Evolutionary conservation across 331 rosid species (phyloP), one percentile per base, ranked within the genome.

Genomic region (Prunus yedoensis): DNA sequence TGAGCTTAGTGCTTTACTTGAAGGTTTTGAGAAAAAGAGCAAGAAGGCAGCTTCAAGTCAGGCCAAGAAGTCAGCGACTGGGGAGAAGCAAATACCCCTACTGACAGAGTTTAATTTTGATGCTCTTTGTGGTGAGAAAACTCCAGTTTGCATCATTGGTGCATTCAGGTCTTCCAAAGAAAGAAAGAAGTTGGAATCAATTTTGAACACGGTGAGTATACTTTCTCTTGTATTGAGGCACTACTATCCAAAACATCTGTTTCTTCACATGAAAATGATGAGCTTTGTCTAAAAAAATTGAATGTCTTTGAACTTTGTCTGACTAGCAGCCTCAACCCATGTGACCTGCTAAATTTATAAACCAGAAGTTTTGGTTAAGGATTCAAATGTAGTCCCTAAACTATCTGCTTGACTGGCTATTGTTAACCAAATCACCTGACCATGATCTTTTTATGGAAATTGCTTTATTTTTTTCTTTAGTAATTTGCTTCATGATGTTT

Each of bases 91-190:
- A 66, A 76, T 91, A 80, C 91, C 83, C 32, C 69, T 88, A 60
- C 83, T 94, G 84, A 82, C 89, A 17, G 58, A 32, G n/a, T 80
- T 81, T 53, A 91, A 90, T 85, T 88, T 87, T 50, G 87, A 91
- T 61, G 75, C 18, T 68, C 73, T 91, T 1, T 94, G 97, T 66
- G 93, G 97, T 35, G 89, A 87, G 79, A 82, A 49, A 72, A 79
- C 92, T 81, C 96, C 98, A 3, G 89, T 94, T 77, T 94, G 98
- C 84, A 74, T 91, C 60, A 82, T 94, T 68, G 98, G 96, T 80
- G 91, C 91, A 53, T 91, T 88, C 82, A 88, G 83, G 80, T 88
- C 94, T 75, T 87, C 90, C 16, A 87, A 76, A 79, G 86, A 82
- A 57, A 88, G 77, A 79, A 90, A 83, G 77, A 90, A 86, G 75